Conservation (phyloP, 495 filamentous ascomycete species). For the Lasiosphaeria hispida region DNA sequence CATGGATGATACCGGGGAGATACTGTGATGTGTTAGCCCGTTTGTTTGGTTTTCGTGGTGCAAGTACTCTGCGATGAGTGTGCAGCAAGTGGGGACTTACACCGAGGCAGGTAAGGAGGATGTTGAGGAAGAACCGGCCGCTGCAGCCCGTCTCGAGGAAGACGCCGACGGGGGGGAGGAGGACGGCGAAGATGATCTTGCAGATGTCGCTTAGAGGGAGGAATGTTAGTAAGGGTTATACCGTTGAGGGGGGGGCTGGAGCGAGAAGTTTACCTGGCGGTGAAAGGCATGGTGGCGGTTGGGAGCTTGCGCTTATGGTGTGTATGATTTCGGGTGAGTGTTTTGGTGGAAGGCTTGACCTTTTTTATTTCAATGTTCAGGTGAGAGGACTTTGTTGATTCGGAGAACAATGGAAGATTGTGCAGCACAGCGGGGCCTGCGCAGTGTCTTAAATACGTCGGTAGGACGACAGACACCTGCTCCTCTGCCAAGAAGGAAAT, state of each 20-base stretch:
- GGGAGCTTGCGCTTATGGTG: neutral
- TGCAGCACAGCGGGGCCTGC: constrained; percentile 6
- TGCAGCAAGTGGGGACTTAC: constrained; percentile 40
- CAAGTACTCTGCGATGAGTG: neutral
- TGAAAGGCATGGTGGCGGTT: constrained; percentile 57
- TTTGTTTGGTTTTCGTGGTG: neutral
- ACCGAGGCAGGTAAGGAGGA: constrained; percentile 80
- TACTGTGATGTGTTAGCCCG: constrained; percentile 18
- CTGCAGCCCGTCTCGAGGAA: constrained; percentile 88
- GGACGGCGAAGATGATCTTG: constrained; percentile 87
- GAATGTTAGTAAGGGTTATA: neutral
- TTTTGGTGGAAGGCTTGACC: neutral
- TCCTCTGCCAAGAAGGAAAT: constrained; percentile 9
- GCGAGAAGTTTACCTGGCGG: constrained; percentile 54
- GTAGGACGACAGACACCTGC: constrained; percentile 1
- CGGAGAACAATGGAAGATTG: neutral
- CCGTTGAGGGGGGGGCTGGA: constrained; percentile 1
- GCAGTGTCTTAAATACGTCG: constrained; percentile 9
- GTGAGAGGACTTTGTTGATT: neutral
- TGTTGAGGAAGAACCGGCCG: constrained; percentile 86
- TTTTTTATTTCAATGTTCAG: neutral
- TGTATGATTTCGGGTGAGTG: neutral
- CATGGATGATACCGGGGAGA: constrained; percentile 65
- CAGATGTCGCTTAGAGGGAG: constrained; percentile 66
- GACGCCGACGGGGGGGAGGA: constrained; percentile 86